Evolutionary conservation across 2,329 filamentous ascomycete species (phyloP).

Genomic region (Pseudodiploospora longispora): DNA sequence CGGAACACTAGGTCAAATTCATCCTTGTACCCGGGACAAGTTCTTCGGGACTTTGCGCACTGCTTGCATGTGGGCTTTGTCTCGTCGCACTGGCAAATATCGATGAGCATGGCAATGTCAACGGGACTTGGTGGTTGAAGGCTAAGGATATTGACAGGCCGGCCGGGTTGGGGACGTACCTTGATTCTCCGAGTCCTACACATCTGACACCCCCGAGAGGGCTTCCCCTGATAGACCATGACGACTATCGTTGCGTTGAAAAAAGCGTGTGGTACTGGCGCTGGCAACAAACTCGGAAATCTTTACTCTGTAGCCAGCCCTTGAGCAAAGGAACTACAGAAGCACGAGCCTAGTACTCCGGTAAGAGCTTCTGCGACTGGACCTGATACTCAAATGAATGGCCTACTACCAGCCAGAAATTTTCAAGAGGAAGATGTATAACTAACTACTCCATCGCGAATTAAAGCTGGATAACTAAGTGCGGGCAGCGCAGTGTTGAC

Average conservation of each 20-base stretch:
- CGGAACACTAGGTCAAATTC: slow-evolving; percentile 67
- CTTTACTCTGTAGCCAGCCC: not conserved
- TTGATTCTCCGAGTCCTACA: slow-evolving; percentile 67
- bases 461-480: too few relatives aligned
- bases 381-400: too few relatives aligned
- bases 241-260: slow-evolving; percentile 11
- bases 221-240: slow-evolving; percentile 61
- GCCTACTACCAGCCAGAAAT: too few relatives aligned
- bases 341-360: too few relatives aligned
- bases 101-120: slow-evolving; percentile 2
- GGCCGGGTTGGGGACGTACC: slow-evolving; percentile 35
- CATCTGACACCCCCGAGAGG: slow-evolving; percentile 64
- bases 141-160: not conserved
- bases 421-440: too few relatives aligned
- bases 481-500: too few relatives aligned
- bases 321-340: not conserved
- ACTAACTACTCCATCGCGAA: too few relatives aligned
- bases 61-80: slow-evolving; percentile 58
- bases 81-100: slow-evolving; percentile 51
- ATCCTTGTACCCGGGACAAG: slow-evolving; percentile 61
- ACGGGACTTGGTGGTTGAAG: not conserved
- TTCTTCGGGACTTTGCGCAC: slow-evolving; percentile 54
- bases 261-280: not conserved
- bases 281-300: not conserved
- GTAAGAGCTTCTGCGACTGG: too few relatives aligned